Conservation (phyloP, 108 stramenopile species). For the Mediolabrus comicus region DNA sequence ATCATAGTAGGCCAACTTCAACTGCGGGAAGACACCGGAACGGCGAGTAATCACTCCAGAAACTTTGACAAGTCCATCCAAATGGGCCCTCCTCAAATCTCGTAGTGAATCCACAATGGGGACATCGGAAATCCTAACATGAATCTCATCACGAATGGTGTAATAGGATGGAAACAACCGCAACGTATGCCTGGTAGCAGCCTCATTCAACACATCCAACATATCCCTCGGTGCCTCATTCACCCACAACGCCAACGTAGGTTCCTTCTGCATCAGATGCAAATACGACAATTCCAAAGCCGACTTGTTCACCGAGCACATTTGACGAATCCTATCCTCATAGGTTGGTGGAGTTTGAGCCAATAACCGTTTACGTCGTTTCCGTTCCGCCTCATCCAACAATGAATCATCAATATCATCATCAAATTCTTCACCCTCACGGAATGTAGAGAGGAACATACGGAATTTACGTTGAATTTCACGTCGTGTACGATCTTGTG, state of each 20-base stretch:
- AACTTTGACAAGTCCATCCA: constrained; percentile 93
- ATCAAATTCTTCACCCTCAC: constrained; percentile 49
- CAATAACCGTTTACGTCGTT: constrained; percentile 45
- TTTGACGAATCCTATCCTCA: constrained; percentile 83
- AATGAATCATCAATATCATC: constrained; percentile 16
- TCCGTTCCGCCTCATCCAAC: constrained; percentile 23
- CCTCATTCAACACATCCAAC: constrained; percentile 88
- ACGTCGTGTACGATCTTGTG: constrained; percentile 90
- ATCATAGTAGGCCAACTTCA: constrained; percentile 80
- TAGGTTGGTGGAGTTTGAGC: constrained; percentile 68
- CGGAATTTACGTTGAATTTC: constrained; percentile 93
- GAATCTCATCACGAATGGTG: constrained; percentile 91
- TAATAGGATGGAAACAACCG: constrained; percentile 92
- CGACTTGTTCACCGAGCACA: constrained; percentile 92
- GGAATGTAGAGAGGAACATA: constrained; percentile 68
- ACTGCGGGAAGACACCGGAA: constrained; percentile 93
- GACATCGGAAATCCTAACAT: constrained; percentile 91
- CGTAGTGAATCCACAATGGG: constrained; percentile 89
- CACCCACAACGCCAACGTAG: constrained; percentile 93
- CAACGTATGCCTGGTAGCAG: constrained; percentile 80
- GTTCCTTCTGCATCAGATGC: constrained; percentile 81
- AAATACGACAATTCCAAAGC: constrained; percentile 90
- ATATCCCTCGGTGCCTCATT: constrained; percentile 95
- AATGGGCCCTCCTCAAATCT: constrained; percentile 85
- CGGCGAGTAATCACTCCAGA: constrained; percentile 97